Conservation (phyloP, 202 grass and related monocot species). For the Elaeis oleifera region DNA sequence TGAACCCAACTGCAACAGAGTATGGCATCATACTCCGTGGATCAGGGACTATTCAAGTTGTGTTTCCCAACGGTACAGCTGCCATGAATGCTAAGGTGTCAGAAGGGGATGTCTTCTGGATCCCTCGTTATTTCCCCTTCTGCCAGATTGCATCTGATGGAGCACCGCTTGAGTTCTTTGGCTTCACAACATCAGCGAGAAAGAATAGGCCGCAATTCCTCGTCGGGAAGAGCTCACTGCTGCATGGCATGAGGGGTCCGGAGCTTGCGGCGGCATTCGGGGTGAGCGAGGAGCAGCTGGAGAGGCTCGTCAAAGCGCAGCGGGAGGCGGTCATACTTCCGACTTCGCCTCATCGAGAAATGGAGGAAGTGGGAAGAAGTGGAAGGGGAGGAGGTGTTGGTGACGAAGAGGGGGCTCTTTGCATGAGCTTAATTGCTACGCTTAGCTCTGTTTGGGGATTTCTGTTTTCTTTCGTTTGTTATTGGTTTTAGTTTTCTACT, state of each 20-base stretch:
- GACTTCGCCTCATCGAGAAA: not conserved
- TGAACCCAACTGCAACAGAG: conserved; percentile 13
- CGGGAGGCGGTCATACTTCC: conserved; percentile 15
- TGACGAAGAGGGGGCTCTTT: not conserved
- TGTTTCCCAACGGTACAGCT: conserved; percentile 10
- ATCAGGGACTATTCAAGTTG: conserved; percentile 9
- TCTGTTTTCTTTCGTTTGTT: no score
- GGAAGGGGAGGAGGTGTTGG: not conserved
- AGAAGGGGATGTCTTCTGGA: conserved; percentile 19
- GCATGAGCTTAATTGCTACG: not conserved
- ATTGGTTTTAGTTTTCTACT: no score
- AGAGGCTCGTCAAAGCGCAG: conserved; percentile 2
- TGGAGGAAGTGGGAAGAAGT: not conserved
- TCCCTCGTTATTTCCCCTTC: conserved; percentile 19
- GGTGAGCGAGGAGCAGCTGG: not conserved
- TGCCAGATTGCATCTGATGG: conserved; percentile 5
- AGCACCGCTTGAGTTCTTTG: conserved; percentile 12
- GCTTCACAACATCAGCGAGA: conserved; percentile 18
- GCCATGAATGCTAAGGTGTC: conserved; percentile 6
- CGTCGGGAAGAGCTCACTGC: conserved; percentile 10
- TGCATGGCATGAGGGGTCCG: conserved; percentile 5
- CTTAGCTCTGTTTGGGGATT: no score
- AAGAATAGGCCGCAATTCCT: conserved; percentile 22
- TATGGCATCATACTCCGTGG: conserved; percentile 14
- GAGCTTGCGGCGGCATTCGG: conserved; percentile 16